phyloP scores from a whole-genome alignment of 495 filamentous ascomycete genomes.

The Aspergillus campestris region DNA sequence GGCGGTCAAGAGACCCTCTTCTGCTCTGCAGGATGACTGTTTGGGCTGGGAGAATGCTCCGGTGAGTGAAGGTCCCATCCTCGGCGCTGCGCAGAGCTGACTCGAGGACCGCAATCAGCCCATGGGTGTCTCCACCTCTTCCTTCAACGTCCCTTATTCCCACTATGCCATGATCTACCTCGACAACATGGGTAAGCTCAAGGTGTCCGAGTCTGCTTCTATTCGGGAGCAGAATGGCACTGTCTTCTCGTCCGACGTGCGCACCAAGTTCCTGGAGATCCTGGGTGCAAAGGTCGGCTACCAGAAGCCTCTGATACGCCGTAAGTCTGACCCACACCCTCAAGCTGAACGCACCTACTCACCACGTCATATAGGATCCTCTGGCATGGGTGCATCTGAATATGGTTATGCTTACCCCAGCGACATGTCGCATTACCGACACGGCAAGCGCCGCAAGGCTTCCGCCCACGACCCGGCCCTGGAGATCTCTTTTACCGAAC shows the following conservation, averaged over 20 bases:
- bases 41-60: constrained; percentile 30
- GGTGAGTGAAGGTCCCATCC: constrained; percentile 14
- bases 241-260: constrained; percentile 31
- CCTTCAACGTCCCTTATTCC: constrained; percentile 25
- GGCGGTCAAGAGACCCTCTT: constrained; percentile 31
- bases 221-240: constrained; percentile 27
- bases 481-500: constrained; percentile 10
- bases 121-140: constrained; percentile 23
- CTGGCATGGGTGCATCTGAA: constrained; percentile 3
- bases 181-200: constrained; percentile 30
- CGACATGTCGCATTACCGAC: constrained; percentile 19
- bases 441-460: constrained; percentile 26
- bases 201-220: constrained; percentile 29
- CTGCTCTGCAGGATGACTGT: constrained; percentile 22
- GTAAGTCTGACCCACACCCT: constrained; percentile 12
- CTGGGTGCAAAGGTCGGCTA: constrained; percentile 25
- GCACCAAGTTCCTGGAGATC: constrained; percentile 31
- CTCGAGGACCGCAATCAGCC: constrained; percentile 9
- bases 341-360: not conserved
- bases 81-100: not conserved
- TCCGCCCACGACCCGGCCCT: constrained; percentile 12
- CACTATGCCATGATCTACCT: constrained; percentile 39
- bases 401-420: constrained; percentile 6
- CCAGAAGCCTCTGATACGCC: constrained; percentile 19
- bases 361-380: constrained; percentile 4